phyloP scores from a whole-genome alignment of 2,329 filamentous ascomycete genomes.

The Sporothrix variecibatus region DNA sequence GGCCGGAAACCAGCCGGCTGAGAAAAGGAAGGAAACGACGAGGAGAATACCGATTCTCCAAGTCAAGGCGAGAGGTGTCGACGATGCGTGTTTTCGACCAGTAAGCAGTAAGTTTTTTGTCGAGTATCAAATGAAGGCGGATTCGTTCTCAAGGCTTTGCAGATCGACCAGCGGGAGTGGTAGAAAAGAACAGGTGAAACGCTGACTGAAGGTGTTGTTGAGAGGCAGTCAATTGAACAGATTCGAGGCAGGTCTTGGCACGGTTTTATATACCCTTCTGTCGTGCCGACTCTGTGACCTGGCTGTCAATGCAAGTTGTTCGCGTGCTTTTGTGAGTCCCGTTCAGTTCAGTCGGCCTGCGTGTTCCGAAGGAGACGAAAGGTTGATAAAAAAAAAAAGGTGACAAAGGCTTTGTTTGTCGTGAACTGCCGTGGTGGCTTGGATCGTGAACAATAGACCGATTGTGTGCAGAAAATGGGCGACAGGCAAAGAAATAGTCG shows the following conservation, averaged over 20 bases:
- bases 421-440: neutral
- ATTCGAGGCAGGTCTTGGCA: conserved; percentile 20
- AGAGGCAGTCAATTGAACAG: neutral
- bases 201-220: neutral
- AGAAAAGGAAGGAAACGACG: neutral
- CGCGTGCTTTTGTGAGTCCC: neutral
- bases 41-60: neutral
- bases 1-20: conserved; percentile 28
- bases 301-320: conserved; percentile 11
- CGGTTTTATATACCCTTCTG: neutral
- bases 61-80: neutral
- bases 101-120: neutral
- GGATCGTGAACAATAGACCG: neutral
- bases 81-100: neutral
- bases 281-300: conserved; percentile 1
- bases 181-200: conserved; percentile 20
- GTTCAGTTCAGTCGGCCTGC: conserved; percentile 11
- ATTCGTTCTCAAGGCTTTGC: neutral
- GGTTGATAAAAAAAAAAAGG: neutral
- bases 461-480: neutral
- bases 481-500: neutral
- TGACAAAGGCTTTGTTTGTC: conserved; percentile 5
- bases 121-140: neutral
- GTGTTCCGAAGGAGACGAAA: conserved; percentile 15
- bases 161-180: neutral